phyloP scores from a whole-genome alignment of 768 basidiomycete species.

The Boletus patriciae region DNA sequence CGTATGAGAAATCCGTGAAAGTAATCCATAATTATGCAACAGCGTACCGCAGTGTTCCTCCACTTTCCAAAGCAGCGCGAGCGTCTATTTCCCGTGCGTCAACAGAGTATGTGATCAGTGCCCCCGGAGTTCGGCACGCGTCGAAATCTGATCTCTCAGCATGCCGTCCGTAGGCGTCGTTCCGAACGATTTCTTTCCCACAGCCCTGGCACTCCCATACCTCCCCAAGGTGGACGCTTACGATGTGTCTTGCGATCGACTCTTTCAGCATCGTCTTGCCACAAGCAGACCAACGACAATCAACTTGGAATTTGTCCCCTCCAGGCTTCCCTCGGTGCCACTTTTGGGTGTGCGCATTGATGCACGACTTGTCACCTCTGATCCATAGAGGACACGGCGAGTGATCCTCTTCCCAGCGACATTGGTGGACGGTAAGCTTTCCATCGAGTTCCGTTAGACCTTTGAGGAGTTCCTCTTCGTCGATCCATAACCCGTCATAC shows the following conservation, averaged over 20 bases:
- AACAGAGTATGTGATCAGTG: slow-evolving; percentile 10
- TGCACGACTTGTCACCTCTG: slow-evolving; percentile 13
- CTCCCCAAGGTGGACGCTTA: slow-evolving; percentile 17
- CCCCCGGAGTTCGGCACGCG: slow-evolving; percentile 6
- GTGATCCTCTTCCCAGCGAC: slow-evolving; percentile 7
- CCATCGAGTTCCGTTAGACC: neutral
- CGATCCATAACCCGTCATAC: slow-evolving; percentile 3
- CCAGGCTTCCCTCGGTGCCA: slow-evolving; percentile 17
- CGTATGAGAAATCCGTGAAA: neutral
- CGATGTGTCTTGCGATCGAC: slow-evolving; percentile 20
- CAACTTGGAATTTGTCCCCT: slow-evolving; percentile 6
- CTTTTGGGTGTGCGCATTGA: slow-evolving; percentile 16
- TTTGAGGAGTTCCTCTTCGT: slow-evolving; percentile 13
- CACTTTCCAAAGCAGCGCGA: slow-evolving; percentile 6
- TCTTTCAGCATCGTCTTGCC: slow-evolving; percentile 23
- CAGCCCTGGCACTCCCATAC: slow-evolving; percentile 20
- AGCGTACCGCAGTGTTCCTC: neutral
- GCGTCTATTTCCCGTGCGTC: slow-evolving; percentile 1
- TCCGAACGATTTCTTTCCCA: slow-evolving; percentile 7
- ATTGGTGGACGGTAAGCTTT: slow-evolving; percentile 5
- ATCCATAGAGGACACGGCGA: slow-evolving; percentile 18
- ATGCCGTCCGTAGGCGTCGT: slow-evolving; percentile 12
- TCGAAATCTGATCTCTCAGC: neutral
- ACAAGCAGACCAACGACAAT: slow-evolving; percentile 19
- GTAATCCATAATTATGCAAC: neutral